phyloP scores from a whole-genome alignment of 768 basidiomycete species.

The Trametes elegans region DNA sequence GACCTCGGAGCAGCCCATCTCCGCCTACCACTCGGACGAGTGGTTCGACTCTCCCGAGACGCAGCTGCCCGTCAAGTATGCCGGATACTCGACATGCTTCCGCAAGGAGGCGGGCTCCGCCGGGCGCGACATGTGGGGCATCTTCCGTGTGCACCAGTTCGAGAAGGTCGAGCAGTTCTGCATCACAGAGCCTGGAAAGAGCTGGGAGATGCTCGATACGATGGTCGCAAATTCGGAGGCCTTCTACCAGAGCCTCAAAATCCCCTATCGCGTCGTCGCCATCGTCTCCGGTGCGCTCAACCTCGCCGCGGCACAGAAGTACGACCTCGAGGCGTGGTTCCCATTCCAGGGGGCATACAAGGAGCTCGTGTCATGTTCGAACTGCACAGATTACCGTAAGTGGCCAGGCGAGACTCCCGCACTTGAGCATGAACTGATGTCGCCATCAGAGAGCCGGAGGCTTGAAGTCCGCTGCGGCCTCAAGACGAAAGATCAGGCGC shows the following conservation, averaged over 20 bases:
- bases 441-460: conserved; percentile 74
- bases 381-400: conserved; percentile 99
- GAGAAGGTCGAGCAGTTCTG: conserved; percentile 99
- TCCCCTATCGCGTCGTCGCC: conserved; percentile 89
- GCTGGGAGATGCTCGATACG: conserved; percentile 89
- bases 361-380: conserved; percentile 96
- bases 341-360: conserved; percentile 96
- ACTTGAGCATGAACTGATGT: neutral
- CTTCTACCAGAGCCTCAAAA: conserved; percentile 92
- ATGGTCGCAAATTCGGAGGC: conserved; percentile 91
- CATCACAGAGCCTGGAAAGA: conserved; percentile 91
- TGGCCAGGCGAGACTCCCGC: conserved; percentile 15
- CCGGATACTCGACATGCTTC: conserved; percentile 94
- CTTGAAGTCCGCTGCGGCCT: conserved; percentile 93
- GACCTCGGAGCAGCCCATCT: conserved; percentile 98
- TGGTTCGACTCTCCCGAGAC: conserved; percentile 94
- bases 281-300: conserved; percentile 98
- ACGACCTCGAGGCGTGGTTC: conserved; percentile 99
- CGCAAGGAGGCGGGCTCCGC: conserved; percentile 98
- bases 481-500: conserved; percentile 85
- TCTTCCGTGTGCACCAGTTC: conserved; percentile 99
- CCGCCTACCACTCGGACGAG: conserved; percentile 92
- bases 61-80: conserved; percentile 90
- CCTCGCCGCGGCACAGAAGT: conserved; percentile 95
- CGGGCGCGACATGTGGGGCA: conserved; percentile 98